Evolutionary conservation across 495 filamentous ascomycete genomes (phyloP).

Genomic region (Acidiella bohemica): DNA sequence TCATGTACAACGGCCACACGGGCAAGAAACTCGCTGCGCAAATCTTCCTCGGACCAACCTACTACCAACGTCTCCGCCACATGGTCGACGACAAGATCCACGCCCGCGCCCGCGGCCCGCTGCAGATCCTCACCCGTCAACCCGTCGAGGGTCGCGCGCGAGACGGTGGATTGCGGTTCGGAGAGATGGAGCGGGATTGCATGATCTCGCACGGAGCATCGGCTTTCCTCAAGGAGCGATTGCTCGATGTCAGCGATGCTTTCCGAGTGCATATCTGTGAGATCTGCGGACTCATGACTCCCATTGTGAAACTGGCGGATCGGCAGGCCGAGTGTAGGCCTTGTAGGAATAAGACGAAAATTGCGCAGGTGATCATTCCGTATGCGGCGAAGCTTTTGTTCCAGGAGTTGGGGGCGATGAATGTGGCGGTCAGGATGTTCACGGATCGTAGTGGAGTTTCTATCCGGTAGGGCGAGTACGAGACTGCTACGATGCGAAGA

Average conservation of each 20-base stretch:
- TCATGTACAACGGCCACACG: slow-evolving; percentile 98
- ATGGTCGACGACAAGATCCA: slow-evolving; percentile 99
- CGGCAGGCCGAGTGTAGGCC: slow-evolving; percentile 90
- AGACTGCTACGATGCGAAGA: slow-evolving; percentile 2
- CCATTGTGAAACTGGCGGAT: slow-evolving; percentile 93
- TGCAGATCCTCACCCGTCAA: slow-evolving; percentile 94
- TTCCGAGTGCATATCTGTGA: slow-evolving; percentile 98
- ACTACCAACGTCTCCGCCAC: slow-evolving; percentile 96
- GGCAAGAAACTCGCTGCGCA: slow-evolving; percentile 84
- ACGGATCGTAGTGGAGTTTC: slow-evolving; percentile 65
- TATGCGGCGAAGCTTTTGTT: slow-evolving; percentile 98
- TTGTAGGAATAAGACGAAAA: slow-evolving; percentile 96
- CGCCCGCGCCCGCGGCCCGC: slow-evolving; percentile 83
- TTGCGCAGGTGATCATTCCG: slow-evolving; percentile 92
- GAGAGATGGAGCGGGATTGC: slow-evolving; percentile 99
- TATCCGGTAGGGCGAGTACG: slow-evolving; percentile 28
- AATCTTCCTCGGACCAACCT: slow-evolving; percentile 93
- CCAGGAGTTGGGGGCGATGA: slow-evolving; percentile 96
- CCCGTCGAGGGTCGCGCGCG: slow-evolving; percentile 96
- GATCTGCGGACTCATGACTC: slow-evolving; percentile 97
- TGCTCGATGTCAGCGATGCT: slow-evolving; percentile 96
- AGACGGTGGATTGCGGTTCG: slow-evolving; percentile 96
- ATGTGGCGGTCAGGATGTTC: slow-evolving; percentile 94
- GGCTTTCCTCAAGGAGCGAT: slow-evolving; percentile 88
- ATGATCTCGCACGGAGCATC: slow-evolving; percentile 98